phyloP scores from a whole-genome alignment of 2,329 filamentous ascomycete species.

The Chlorencoelia australis region DNA sequence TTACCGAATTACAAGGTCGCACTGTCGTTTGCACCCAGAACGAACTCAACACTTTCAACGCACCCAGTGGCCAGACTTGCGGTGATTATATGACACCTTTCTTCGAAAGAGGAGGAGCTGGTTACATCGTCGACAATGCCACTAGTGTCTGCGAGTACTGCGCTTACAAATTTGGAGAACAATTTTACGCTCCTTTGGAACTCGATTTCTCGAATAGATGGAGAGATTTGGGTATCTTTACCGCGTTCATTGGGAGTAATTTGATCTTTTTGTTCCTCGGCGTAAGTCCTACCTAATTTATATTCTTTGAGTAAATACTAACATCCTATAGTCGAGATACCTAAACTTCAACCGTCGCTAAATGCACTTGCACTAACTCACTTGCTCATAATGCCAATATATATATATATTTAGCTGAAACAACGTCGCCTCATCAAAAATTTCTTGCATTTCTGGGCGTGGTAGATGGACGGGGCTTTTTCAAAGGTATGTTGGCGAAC shows the following conservation, averaged over 20 bases:
- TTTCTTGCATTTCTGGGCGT: too few relatives aligned
- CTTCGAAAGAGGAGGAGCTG: constrained; percentile 56
- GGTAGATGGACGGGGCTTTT: too few relatives aligned
- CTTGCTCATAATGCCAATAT: too few relatives aligned
- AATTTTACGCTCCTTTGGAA: constrained; percentile 63
- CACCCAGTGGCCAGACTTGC: constrained; percentile 57
- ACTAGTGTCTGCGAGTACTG: constrained; percentile 70
- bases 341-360: constrained; percentile 37
- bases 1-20: constrained; percentile 61
- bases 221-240: constrained; percentile 73
- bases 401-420: too few relatives aligned
- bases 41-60: constrained; percentile 60
- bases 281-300: constrained; percentile 18
- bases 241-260: constrained; percentile 70
- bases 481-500: too few relatives aligned
- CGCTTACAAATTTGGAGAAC: constrained; percentile 67
- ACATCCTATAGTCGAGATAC: constrained; percentile 26
- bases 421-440: too few relatives aligned
- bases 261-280: constrained; percentile 51
- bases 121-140: constrained; percentile 59
- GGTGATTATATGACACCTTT: constrained; percentile 67
- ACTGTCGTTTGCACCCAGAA: constrained; percentile 47
- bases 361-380: too few relatives aligned
- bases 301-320: constrained; percentile 2
- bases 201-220: constrained; percentile 61